Conservation (phyloP, 768 basidiomycete genomes). For the Dacryopinax spathularia region DNA sequence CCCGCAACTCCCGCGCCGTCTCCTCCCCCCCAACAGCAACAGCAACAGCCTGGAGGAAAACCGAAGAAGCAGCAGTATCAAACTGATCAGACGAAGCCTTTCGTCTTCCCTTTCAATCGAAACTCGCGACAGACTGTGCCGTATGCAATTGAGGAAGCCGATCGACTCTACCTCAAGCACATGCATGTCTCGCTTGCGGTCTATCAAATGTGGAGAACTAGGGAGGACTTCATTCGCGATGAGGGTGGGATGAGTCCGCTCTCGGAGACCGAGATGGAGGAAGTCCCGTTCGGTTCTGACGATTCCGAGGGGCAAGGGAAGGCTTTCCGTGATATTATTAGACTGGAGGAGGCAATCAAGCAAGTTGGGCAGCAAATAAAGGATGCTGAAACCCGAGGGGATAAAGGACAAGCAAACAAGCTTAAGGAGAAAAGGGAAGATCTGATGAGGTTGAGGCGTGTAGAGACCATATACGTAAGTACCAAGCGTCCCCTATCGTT, state of each 20-base stretch:
- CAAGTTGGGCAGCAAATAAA: slow-evolving; percentile 32
- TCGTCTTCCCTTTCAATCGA: slow-evolving; percentile 90
- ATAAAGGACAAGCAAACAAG: slow-evolving; percentile 37
- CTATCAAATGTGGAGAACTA: slow-evolving; percentile 87
- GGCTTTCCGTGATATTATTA: slow-evolving; percentile 52
- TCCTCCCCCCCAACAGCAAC: slow-evolving; percentile 38
- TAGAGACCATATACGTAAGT: slow-evolving; percentile 86
- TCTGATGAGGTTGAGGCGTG: slow-evolving; percentile 70
- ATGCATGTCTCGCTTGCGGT: slow-evolving; percentile 80
- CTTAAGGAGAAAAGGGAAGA: slow-evolving; percentile 61
- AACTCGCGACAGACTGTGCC: slow-evolving; percentile 56
- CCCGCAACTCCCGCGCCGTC: slow-evolving; percentile 84
- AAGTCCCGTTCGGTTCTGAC: slow-evolving; percentile 1
- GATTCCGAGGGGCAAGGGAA: slow-evolving; percentile 8
- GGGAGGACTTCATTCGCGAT: slow-evolving; percentile 87
- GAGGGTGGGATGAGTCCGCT: slow-evolving; percentile 82
- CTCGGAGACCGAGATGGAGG: slow-evolving; percentile 29
- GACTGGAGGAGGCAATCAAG: slow-evolving; percentile 42
- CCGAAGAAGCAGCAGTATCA: slow-evolving; percentile 98
- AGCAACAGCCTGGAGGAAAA: slow-evolving; percentile 41
- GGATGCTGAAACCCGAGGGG: slow-evolving; percentile 11
- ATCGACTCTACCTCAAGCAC: slow-evolving; percentile 74
- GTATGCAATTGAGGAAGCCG: slow-evolving; percentile 91
- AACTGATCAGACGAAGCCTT: slow-evolving; percentile 86
- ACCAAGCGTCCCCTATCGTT: neutral